A percentile compares a stretch with the other conserved stretches of the same genome.
Evolutionary conservation across 2,329 filamentous ascomycete genomes (phyloP).

Genomic region (Phoma sp.): DNA sequence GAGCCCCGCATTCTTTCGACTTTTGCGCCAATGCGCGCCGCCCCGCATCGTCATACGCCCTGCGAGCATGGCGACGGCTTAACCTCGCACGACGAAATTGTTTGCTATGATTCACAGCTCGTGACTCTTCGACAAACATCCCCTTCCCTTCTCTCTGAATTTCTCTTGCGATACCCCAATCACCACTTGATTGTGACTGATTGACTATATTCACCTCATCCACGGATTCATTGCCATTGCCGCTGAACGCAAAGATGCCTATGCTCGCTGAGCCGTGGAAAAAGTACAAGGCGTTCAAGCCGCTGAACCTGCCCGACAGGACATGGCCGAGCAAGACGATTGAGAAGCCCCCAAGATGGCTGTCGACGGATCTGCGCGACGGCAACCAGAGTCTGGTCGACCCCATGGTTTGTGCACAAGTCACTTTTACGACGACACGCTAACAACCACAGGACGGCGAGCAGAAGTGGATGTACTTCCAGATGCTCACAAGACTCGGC

Average conservation of each 20-base stretch:
- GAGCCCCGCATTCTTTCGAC: constrained; percentile 17
- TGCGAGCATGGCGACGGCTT: constrained; percentile 13
- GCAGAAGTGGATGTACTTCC: constrained; percentile 94
- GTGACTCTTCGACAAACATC: constrained; percentile 7
- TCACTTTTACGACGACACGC: too few species aligned
- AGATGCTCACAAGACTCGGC: constrained; percentile 88
- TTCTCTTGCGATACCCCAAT: constrained; percentile 1
- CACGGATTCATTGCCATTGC: too few species aligned
- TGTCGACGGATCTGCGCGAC: constrained; percentile 87
- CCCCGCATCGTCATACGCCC: constrained; percentile 20
- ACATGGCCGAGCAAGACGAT: constrained; percentile 87
- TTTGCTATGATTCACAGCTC: constrained; percentile 12
- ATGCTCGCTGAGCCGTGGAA: constrained; percentile 77
- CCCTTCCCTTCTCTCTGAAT: background rate
- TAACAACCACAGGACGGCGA: constrained; percentile 89
- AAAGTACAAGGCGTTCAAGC: constrained; percentile 77
- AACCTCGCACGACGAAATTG: constrained; percentile 15
- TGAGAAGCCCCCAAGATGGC: constrained; percentile 87
- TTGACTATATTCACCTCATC: too few species aligned
- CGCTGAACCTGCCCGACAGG: constrained; percentile 71
- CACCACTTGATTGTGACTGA: constrained; percentile 10
- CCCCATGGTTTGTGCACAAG: constrained; percentile 87
- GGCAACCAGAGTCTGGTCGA: constrained; percentile 93
- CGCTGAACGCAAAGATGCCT: constrained; percentile 41
- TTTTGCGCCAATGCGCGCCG: constrained; percentile 15